Percentiles rank a stretch among this genome's conserved stretches.
phyloP scores from a whole-genome alignment of 768 basidiomycete species.

The Lanmaoa pseudosensibilis region DNA sequence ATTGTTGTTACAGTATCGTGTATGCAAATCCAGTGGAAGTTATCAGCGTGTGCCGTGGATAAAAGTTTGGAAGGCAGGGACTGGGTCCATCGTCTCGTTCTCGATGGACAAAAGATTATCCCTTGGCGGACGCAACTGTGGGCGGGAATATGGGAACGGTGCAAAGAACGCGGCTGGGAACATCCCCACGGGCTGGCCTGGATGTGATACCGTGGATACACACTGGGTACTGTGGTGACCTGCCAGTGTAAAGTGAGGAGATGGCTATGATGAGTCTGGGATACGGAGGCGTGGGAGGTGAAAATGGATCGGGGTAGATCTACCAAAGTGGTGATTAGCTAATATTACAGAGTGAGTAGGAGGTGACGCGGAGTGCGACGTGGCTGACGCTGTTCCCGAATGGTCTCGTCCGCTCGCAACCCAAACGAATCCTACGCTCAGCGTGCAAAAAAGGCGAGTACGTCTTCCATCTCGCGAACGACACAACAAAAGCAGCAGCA shows the following conservation, averaged over 20 bases:
- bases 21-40: not conserved
- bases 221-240: no score
- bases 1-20: not conserved
- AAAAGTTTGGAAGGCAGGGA: no score
- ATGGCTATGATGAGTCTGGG: not conserved
- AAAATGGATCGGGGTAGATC: conserved; percentile 18
- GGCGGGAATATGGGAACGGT: no score
- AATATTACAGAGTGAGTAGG: conserved; percentile 4
- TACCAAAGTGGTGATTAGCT: conserved; percentile 15
- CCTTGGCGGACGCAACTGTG: no score
- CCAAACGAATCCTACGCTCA: conserved; percentile 59
- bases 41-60: not conserved
- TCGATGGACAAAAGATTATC: no score
- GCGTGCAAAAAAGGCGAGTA: conserved; percentile 46
- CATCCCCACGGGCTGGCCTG: not conserved
- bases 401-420: conserved; percentile 36
- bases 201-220: no score
- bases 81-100: no score
- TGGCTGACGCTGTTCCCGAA: conserved; percentile 26
- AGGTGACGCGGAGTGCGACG: conserved; percentile 25
- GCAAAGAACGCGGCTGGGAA: not conserved
- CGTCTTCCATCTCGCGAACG: conserved; percentile 2
- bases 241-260: no score
- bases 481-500: conserved; percentile 5
- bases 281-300: conserved; percentile 3